Evolutionary conservation across 805 yeast genomes (phyloP), one percentile per base, ranked within the genome.

Genomic region (Yamadazyma takamatsuzukensis): DNA sequence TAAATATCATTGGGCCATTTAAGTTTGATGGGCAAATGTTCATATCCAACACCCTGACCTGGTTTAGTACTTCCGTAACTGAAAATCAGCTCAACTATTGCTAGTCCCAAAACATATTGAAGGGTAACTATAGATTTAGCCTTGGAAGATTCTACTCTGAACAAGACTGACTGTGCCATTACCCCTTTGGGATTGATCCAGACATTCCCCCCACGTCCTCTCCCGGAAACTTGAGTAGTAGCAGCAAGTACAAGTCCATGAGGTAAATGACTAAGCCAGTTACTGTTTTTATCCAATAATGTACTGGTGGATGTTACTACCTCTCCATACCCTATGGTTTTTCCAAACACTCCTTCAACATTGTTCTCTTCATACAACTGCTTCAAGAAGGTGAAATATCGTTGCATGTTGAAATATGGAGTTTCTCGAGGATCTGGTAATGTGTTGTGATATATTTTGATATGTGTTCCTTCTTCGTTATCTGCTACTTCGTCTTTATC

Each of bases 1-100:
- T 86, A 93, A 10, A 93, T 62, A 56, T 93, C 99, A 54, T 93
- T 93, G 2, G 99, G 99, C 99, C 99, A 93, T 54, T 93, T 93
- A 39, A 93, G 71, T 31, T 77, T 71, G 11, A 90, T 68, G 0
- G 96, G 97, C 45, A 93, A 58, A 28, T 77, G 81, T 14, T 77
- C 80, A 52, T 80, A 86, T 0, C 84, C 87, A 0, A 61, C 57
- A 2, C 68, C 67, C 6, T 40, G 30, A 5, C 71, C 71, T 13
- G 61, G 48, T 10, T 46, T 48, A 4, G 33, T 34, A 34, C 59
- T 51, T 2, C 77, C 77, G 47, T 87, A 78, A 2, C 76, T 64
- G 21, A 74, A 56, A 12, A 90, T 70, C 17, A 95, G 85, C 51
- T 83, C 86, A 7, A 89, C 80, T 32, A 83, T 72, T 0, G 97